Evolutionary conservation across 306 rosid genomes (phyloP).

Genomic region (Alnus rubra): DNA sequence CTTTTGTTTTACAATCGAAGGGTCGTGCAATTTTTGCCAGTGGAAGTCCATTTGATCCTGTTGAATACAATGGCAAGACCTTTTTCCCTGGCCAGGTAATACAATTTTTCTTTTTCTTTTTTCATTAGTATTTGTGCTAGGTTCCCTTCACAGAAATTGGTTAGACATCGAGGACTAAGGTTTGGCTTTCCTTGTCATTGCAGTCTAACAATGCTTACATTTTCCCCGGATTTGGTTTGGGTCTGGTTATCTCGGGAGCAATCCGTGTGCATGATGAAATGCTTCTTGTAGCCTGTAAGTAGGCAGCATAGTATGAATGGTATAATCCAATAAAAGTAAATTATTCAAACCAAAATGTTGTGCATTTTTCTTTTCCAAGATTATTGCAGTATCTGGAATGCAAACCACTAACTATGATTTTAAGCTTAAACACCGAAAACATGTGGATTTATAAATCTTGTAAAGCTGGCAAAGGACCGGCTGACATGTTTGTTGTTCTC

Average conservation of each 20-base stretch:
- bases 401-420: neutral
- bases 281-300: slow-evolving; percentile 96
- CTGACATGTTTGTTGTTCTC: slow-evolving; percentile 10
- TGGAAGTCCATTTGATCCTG: slow-evolving; percentile 91
- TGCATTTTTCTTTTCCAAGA: neutral
- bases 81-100: slow-evolving; percentile 77
- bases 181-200: slow-evolving; percentile 26
- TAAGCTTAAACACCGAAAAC: neutral
- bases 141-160: neutral
- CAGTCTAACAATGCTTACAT: slow-evolving; percentile 96
- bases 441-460: neutral
- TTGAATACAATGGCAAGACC: slow-evolving; percentile 70
- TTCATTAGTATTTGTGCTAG: neutral
- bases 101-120: slow-evolving; percentile 9
- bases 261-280: slow-evolving; percentile 88
- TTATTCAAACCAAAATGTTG: neutral
- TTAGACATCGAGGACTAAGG: neutral
- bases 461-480: neutral
- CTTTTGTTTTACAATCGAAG: slow-evolving; percentile 31
- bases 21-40: slow-evolving; percentile 92
- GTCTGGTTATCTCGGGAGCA: slow-evolving; percentile 85
- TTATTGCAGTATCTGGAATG: neutral
- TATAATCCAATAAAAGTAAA: slow-evolving; percentile 1
- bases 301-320: neutral
- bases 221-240: slow-evolving; percentile 89